Percentiles rank a stretch among this genome's conserved stretches.
These are phyloP conservation scores for Xylaria multiplex DNA, from an alignment of 2,329 filamentous ascomycete genomes.

Conservation along the genomic window DNA sequence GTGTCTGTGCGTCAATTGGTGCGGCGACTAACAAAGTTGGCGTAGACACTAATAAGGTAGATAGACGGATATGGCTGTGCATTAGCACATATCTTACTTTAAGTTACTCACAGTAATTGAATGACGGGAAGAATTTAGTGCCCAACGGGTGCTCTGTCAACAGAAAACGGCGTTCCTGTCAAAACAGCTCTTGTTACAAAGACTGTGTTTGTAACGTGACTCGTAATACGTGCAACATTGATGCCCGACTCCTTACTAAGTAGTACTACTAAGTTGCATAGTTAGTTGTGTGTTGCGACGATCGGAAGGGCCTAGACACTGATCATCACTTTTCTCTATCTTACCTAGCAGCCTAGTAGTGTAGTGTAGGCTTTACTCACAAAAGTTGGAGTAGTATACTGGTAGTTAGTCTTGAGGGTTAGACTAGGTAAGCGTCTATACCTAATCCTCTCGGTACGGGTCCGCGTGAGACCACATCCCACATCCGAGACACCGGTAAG, in stretches of 20 bases:
- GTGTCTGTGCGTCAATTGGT: neutral
- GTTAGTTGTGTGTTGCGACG: neutral
- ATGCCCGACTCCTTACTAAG: neutral
- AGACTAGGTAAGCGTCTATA: no score
- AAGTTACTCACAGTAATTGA: no score
- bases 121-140: neutral
- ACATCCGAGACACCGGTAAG: no score
- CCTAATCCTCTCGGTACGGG: no score
- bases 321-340: neutral
- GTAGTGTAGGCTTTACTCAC: neutral
- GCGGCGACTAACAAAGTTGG: slow-evolving; percentile 9
- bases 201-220: neutral
- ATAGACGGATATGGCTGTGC: neutral
- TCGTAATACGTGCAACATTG: slow-evolving; percentile 1
- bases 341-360: no score
- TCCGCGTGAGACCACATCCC: no score
- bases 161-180: no score
- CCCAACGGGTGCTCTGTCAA: neutral
- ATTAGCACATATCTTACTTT: no score
- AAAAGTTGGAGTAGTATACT: neutral
- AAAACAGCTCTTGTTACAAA: no score
- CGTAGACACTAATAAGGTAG: slow-evolving; percentile 1
- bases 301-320: neutral
- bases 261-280: no score
- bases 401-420: no score